Conservation (phyloP, 441 rosid genomes). For the Kokia cookei region DNA sequence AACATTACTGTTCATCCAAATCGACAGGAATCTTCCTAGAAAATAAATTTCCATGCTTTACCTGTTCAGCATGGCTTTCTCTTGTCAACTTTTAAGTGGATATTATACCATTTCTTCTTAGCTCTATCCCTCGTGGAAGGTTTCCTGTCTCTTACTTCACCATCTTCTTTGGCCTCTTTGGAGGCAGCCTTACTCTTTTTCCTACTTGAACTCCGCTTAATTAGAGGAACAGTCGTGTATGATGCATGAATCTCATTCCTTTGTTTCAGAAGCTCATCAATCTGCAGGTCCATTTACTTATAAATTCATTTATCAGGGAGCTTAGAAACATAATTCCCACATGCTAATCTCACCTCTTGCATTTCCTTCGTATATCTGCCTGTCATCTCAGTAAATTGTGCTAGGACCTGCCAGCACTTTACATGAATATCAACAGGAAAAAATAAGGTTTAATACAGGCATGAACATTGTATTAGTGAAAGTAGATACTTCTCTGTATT, state of each 20-base stretch:
- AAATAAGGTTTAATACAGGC: background rate
- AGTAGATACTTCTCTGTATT: constrained; percentile 70
- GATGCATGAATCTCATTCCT: constrained; percentile 78
- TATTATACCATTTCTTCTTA: constrained; percentile 83
- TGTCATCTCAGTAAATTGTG: constrained; percentile 88
- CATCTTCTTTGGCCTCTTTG: constrained; percentile 54
- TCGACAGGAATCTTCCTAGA: background rate
- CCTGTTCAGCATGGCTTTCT: constrained; percentile 71
- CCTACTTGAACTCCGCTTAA: constrained; percentile 59
- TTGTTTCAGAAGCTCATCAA: constrained; percentile 76
- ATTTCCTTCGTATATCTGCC: constrained; percentile 83
- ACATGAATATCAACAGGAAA: constrained; percentile 10
- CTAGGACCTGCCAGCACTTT: constrained; percentile 46
- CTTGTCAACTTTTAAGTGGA: constrained; percentile 77
- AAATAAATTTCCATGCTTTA: background rate
- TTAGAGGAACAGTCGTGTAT: constrained; percentile 50
- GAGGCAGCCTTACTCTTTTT: constrained; percentile 45
- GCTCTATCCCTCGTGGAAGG: constrained; percentile 37
- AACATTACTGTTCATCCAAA: background rate
- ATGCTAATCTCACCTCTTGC: constrained; percentile 57
- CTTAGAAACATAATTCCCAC: background rate
- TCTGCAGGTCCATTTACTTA: constrained; percentile 31
- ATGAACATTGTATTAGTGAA: constrained; percentile 1
- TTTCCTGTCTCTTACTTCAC: constrained; percentile 47
- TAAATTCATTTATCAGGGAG: background rate